Evolutionary conservation across 768 basidiomycete genomes (phyloP), one percentile per base, ranked within the genome.

Genomic region (Leccinum rimulosum): DNA sequence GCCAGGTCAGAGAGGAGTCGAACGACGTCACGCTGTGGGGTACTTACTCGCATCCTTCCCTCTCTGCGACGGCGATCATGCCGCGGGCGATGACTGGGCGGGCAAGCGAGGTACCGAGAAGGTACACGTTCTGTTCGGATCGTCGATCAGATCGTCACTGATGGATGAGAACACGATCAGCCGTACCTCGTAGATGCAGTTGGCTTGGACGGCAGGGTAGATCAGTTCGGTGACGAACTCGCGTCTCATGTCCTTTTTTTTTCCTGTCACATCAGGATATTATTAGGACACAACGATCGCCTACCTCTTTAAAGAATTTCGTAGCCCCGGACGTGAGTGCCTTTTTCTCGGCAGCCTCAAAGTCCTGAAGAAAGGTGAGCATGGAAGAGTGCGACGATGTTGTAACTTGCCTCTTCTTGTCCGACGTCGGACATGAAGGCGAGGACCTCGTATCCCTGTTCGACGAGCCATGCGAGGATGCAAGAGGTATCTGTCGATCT

Each of bases 381-480:
- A 25, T 3, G 11, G 11, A 25, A 28, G 51, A 36, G 14, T 38
- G 6, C 8, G 30, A 4, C n/a, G 27, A 47, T 17, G 27, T 1
- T 11, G 11, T 6, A 6, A 63, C 76, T 31, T 54, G 86, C 91
- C 80, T 94, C 92, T 74, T 94, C 92, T 67, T 94, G 92, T 12
- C 92, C 93, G 57, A 96, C 89, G 77, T 95, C 92, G 12, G 93
- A 93, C 91, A 96, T 95, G 84, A 95, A 98, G 25, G 95, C 93
- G 66, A 89, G 86, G 63, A 98, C 96, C 71, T 98, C 92, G 77
- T 98, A 99, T 58, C 93, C 95, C 74, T 98, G 82, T 74, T 99
- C 97, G 75, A 98, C 94, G 76, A 99, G 81, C 96, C 96, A 99
- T 54, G 93, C 93, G 67, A 98, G 88, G 78, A 99, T 99, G 77